phyloP scores from a whole-genome alignment of 164 flowering plant species.

The Liriodendron chinense region DNA sequence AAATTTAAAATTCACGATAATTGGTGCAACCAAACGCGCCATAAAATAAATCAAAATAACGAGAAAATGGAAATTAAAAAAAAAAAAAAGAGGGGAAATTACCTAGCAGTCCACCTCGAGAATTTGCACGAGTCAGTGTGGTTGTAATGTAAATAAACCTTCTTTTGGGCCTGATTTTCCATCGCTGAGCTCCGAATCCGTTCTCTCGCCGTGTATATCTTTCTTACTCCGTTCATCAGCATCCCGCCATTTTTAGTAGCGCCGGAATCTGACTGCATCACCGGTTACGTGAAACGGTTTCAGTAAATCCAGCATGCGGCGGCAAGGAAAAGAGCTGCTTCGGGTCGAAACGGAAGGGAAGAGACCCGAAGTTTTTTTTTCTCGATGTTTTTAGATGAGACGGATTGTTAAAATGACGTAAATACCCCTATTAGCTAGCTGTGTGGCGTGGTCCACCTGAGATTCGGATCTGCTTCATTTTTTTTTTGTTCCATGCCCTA shows the following conservation, averaged over 20 bases:
- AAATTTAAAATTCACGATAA: background rate
- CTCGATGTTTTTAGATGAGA: too few relatives aligned
- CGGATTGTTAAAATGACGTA: too few relatives aligned
- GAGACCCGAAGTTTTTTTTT: too few relatives aligned
- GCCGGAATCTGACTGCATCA: background rate
- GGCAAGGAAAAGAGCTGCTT: too few relatives aligned
- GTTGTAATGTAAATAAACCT: slow-evolving; percentile 47
- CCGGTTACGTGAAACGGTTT: background rate
- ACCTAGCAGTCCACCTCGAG: slow-evolving; percentile 69
- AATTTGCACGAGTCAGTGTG: slow-evolving; percentile 60
- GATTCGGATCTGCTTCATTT: too few relatives aligned
- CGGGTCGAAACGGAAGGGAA: too few relatives aligned
- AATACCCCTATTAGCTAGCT: too few relatives aligned
- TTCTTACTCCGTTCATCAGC: slow-evolving; percentile 13
- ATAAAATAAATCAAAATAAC: background rate
- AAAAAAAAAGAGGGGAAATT: background rate
- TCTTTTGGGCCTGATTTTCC: slow-evolving; percentile 20
- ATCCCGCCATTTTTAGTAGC: background rate
- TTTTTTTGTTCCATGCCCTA: too few relatives aligned
- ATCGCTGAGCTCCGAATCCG: slow-evolving; percentile 9
- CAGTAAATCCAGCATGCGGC: too few relatives aligned
- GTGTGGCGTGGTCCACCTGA: too few relatives aligned
- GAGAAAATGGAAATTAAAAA: too few relatives aligned
- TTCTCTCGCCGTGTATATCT: background rate
- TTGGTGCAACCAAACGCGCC: background rate